phyloP scores from a whole-genome alignment of 208 protist genomes.

The Crithidia bombi region DNA sequence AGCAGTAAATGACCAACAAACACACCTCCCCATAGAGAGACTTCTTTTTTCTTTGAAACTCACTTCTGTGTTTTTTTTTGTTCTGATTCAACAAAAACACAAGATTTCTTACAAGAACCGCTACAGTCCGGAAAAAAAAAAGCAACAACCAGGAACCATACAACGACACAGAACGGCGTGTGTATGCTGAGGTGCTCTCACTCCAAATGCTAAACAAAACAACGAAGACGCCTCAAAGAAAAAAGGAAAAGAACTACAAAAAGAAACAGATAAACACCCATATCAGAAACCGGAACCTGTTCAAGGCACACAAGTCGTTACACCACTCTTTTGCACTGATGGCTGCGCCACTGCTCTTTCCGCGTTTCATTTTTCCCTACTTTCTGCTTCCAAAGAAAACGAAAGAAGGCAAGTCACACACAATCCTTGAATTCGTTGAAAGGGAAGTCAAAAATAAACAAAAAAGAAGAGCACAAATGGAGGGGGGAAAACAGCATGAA shows the following conservation, averaged over 20 bases:
- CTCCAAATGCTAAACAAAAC: constrained; percentile 1
- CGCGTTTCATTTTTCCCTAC: constrained; percentile 7
- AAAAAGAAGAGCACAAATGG: background rate
- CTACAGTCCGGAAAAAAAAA: too few relatives aligned
- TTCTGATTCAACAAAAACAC: too few relatives aligned
- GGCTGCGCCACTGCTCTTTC: too few relatives aligned
- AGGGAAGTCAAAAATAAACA: constrained; percentile 17
- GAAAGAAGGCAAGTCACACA: too few relatives aligned
- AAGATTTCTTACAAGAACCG: background rate
- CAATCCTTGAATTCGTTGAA: background rate
- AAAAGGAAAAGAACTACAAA: constrained; percentile 4
- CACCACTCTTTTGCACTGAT: background rate
- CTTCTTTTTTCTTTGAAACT: background rate
- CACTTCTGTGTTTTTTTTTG: too few relatives aligned
- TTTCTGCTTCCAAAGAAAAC: constrained; percentile 1
- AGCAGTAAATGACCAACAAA: too few relatives aligned
- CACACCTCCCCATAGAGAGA: too few relatives aligned
- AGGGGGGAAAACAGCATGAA: constrained; percentile 6
- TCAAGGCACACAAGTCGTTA: background rate
- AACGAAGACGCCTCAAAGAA: background rate
- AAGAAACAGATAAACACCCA: background rate
- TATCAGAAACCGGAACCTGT: constrained; percentile 8
- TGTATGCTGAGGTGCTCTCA: background rate
- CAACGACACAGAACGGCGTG: background rate
- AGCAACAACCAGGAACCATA: too few relatives aligned